phyloP scores from a whole-genome alignment of 495 filamentous ascomycete species.

The Aspergillus taichungensis region DNA sequence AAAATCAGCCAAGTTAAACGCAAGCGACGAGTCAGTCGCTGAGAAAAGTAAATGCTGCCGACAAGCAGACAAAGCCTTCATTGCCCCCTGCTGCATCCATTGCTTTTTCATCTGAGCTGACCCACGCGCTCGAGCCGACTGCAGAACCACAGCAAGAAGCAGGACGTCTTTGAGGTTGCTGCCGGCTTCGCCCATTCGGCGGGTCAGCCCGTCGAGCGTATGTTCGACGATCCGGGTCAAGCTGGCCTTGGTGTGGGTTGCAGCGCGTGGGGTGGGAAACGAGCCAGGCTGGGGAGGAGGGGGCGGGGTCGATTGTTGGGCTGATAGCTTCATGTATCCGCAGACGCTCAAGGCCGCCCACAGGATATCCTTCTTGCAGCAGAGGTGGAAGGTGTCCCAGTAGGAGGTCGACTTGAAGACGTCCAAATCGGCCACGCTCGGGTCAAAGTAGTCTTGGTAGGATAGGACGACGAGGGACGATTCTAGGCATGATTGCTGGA shows the following conservation, averaged over 20 bases:
- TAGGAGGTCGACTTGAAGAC: constrained; percentile 5
- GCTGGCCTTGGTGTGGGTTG: constrained; percentile 11
- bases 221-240: constrained; percentile 13
- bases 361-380: constrained; percentile 20
- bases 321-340: constrained; percentile 9
- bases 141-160: constrained; percentile 16
- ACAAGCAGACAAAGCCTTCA: constrained; percentile 13
- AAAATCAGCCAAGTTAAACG: constrained; percentile 1
- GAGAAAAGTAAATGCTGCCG: constrained; percentile 13
- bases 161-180: constrained; percentile 22
- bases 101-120: constrained; percentile 8
- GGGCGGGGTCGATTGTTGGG: background rate
- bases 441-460: constrained; percentile 22
- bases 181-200: constrained; percentile 11
- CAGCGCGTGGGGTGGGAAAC: background rate
- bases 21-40: background rate
- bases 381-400: constrained; percentile 18
- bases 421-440: constrained; percentile 12
- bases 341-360: constrained; percentile 18
- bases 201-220: constrained; percentile 16
- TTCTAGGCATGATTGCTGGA: constrained; percentile 12
- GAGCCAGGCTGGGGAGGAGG: background rate
- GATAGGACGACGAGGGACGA: constrained; percentile 15
- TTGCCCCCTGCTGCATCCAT: constrained; percentile 14
- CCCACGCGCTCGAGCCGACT: constrained; percentile 14